Evolutionary conservation across 2,329 filamentous ascomycete genomes (phyloP).

Genomic region (Sporothrix pallida): DNA sequence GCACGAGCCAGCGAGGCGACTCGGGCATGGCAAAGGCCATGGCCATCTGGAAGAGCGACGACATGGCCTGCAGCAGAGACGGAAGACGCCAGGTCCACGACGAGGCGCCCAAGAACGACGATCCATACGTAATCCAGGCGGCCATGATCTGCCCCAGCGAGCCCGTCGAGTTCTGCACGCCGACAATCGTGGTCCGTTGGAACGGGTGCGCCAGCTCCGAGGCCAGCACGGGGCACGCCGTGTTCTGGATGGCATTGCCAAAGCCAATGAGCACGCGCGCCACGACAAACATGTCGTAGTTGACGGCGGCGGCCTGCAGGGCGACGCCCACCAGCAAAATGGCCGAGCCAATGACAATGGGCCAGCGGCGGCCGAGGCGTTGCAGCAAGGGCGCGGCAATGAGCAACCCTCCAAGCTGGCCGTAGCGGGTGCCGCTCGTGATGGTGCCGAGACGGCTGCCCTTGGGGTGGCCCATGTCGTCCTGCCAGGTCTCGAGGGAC

Average conservation of each 20-base stretch:
- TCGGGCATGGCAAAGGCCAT: conserved; percentile 35
- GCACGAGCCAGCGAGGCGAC: conserved; percentile 34
- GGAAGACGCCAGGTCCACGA: conserved; percentile 46
- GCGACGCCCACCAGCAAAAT: conserved; percentile 75
- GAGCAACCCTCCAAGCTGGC: conserved; percentile 22
- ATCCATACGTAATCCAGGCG: conserved; percentile 73
- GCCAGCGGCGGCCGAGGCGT: conserved; percentile 69
- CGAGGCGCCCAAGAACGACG: conserved; percentile 44
- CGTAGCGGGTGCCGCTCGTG: conserved; percentile 41
- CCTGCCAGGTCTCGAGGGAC: conserved; percentile 44
- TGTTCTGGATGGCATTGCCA: conserved; percentile 56
- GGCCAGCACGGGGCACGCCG: conserved; percentile 38
- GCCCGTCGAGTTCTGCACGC: conserved; percentile 82
- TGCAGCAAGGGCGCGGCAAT: conserved; percentile 51
- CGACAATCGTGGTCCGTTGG: conserved; percentile 76
- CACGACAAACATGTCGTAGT: conserved; percentile 66
- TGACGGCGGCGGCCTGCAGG: conserved; percentile 71
- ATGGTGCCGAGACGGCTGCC: conserved; percentile 43
- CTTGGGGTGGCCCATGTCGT: conserved; percentile 44
- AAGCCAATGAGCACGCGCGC: conserved; percentile 73
- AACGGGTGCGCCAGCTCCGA: conserved; percentile 74
- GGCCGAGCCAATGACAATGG: conserved; percentile 72
- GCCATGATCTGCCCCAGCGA: conserved; percentile 77
- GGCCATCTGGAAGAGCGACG: conserved; percentile 33
- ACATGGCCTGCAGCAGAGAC: conserved; percentile 51